Percentiles rank a stretch among this genome's conserved stretches.
Evolutionary conservation across 2,329 filamentous ascomycete genomes (phyloP).

Genomic region (Aureobasidium lini): DNA sequence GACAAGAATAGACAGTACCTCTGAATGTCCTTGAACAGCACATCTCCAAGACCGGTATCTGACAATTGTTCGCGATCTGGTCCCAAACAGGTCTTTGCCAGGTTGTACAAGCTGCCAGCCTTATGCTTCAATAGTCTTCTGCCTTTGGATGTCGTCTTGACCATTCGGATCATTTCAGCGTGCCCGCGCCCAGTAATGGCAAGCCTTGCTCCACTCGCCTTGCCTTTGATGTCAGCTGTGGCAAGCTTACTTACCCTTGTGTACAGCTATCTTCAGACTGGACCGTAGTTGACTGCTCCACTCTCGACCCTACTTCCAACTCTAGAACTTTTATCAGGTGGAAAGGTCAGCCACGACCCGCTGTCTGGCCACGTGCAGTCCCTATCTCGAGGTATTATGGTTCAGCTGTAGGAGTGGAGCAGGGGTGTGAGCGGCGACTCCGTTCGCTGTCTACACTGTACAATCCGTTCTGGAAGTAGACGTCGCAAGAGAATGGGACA

Average conservation of each 20-base stretch:
- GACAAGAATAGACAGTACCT: neutral
- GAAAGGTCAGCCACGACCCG: neutral
- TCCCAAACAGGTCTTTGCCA: neutral
- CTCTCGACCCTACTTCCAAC: neutral
- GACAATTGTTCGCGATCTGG: neutral
- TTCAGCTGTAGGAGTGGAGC: neutral
- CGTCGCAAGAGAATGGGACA: neutral
- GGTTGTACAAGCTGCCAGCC: neutral
- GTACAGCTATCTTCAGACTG: neutral
- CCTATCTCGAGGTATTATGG: neutral
- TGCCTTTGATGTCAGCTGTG: neutral
- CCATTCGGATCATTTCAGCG: neutral
- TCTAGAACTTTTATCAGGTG: neutral
- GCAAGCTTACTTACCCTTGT: neutral
- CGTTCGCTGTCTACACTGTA: neutral
- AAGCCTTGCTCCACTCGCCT: neutral
- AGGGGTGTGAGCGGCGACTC: neutral
- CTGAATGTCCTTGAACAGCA: neutral
- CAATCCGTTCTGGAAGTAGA: neutral
- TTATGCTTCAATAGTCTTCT: constrained; percentile 8
- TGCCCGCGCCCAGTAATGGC: neutral
- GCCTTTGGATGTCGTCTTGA: neutral
- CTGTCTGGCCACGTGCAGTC: neutral
- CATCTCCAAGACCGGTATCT: neutral
- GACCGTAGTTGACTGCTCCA: neutral